Base-by-base conservation (phyloP, 306 rosid genomes). In the Myrica gale region DNA sequence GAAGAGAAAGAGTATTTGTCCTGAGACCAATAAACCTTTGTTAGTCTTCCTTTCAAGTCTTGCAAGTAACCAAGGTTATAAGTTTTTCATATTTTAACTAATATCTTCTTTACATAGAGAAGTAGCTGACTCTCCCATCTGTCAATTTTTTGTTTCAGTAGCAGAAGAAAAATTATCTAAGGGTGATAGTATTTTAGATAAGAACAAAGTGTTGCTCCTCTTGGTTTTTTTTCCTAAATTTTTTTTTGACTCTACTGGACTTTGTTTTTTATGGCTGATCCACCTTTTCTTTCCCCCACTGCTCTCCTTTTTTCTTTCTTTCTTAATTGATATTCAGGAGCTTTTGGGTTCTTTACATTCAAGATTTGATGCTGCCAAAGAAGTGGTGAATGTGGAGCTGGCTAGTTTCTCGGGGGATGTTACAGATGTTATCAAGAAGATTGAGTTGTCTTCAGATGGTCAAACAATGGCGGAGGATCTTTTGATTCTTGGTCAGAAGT, bases 281-380 rank as follows among this genome's bases (percentile, higher is more conserved):
- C 15, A 41, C 69, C 17, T 66, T 26, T 42, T 65, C 41, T 65
- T 3, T 41, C 6, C 17, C 41, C 23, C 62, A 23, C 42, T 4
- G n/a, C 61, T 10, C 61, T 7, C 32, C 26, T 7, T 19, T 55
- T 23, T 58, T 58, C 1, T 23, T 41, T 17, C 23, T 65, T 65
- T 66, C 41, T 66, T 50, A 66, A 50, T 32, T 60, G 43, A 42
- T 66, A 66, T 42, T 66, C 70, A 66, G 70, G 70, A 66, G 26
- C 70, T 66, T 66, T 66, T 66, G 70, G 70, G 70, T 66, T 66
- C 50, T 42, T 66, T 66, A 50, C 70, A 66, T 17, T 66, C 70
- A 42, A 66, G 70, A 66, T 66, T 66, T 66, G 70, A 66, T 66
- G 70, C 70, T 66, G 50, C 50, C 50, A 66, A 66, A 66, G 70